Evolutionary conservation across 1,139 yeast species (phyloP).

Genomic region (Suhomyces ambrosiae): DNA sequence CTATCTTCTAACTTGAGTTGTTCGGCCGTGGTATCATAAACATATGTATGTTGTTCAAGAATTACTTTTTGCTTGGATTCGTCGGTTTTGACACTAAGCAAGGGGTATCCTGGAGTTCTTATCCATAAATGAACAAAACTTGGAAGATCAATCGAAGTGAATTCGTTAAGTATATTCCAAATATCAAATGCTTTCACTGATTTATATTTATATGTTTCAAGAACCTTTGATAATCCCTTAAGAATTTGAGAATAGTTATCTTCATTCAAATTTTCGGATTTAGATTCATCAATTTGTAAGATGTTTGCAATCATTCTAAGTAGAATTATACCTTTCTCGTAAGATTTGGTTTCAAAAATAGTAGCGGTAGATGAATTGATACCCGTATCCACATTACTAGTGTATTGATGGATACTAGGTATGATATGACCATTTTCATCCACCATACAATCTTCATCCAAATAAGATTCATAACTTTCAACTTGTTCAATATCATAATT

Average conservation of each 20-base stretch:
- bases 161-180: conserved; percentile 48
- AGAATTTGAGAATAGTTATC: conserved; percentile 33
- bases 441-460: conserved; percentile 43
- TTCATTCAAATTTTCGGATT: conserved; percentile 11
- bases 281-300: conserved; percentile 36
- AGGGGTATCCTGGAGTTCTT: conserved; percentile 60
- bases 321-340: conserved; percentile 65
- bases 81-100: conserved; percentile 40
- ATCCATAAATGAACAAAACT: conserved; percentile 61
- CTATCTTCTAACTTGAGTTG: conserved; percentile 42
- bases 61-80: conserved; percentile 29
- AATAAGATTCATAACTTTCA: conserved; percentile 33
- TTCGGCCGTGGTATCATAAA: conserved; percentile 28
- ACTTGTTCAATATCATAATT: conserved; percentile 38
- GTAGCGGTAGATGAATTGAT: conserved; percentile 42
- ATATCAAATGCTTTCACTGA: conserved; percentile 57
- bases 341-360: conserved; percentile 55
- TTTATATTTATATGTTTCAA: conserved; percentile 36
- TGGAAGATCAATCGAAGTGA: conserved; percentile 34
- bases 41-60: conserved; percentile 56
- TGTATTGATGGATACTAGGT: conserved; percentile 29
- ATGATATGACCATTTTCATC: conserved; percentile 26
- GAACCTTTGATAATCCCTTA: conserved; percentile 43
- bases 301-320: conserved; percentile 57
- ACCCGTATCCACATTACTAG: conserved; percentile 34